These are phyloP conservation scores for Leccinum olivaceopallidum DNA, from an alignment of 768 basidiomycete species.

Conservation along the genomic window DNA sequence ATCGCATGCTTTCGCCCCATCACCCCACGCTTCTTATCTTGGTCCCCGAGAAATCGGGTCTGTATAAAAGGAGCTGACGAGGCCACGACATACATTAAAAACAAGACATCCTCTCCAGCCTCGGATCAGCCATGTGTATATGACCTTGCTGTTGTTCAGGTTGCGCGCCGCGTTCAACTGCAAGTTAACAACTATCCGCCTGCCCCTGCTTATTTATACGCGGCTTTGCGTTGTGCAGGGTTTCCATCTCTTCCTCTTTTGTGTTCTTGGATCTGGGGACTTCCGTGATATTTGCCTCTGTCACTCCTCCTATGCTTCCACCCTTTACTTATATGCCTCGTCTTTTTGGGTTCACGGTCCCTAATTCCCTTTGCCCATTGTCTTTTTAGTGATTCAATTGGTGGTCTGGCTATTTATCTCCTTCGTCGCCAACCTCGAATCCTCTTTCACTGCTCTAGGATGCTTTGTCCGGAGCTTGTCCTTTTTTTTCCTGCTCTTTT, in stretches of 20 bases:
- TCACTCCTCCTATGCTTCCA: constrained; percentile 19
- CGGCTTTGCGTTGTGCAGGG: constrained; percentile 25
- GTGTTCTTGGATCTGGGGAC: constrained; percentile 47
- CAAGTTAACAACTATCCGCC: constrained; percentile 21
- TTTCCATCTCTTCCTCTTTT: constrained; percentile 31
- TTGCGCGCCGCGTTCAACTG: constrained; percentile 26
- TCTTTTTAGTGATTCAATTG: constrained; percentile 30
- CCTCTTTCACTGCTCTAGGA: background rate
- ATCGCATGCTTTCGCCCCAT: constrained; percentile 44
- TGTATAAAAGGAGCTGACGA: constrained; percentile 41
- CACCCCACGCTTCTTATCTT: constrained; percentile 38
- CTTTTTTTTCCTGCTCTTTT: background rate
- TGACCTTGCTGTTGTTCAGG: constrained; percentile 20
- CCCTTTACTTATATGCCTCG: constrained; percentile 18
- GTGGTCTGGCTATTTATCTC: constrained; percentile 22
- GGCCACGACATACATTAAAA: constrained; percentile 32
- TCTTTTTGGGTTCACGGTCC: constrained; percentile 24
- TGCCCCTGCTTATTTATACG: constrained; percentile 36
- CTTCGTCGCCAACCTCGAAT: constrained; percentile 10
- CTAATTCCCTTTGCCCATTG: constrained; percentile 24
- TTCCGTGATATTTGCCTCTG: constrained; percentile 24
- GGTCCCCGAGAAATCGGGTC: constrained; percentile 33
- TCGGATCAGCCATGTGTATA: constrained; percentile 36
- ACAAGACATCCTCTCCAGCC: constrained; percentile 21
- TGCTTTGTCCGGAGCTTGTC: background rate